phyloP scores from a whole-genome alignment of 257 asterid species.

The Scutellaria minor region DNA sequence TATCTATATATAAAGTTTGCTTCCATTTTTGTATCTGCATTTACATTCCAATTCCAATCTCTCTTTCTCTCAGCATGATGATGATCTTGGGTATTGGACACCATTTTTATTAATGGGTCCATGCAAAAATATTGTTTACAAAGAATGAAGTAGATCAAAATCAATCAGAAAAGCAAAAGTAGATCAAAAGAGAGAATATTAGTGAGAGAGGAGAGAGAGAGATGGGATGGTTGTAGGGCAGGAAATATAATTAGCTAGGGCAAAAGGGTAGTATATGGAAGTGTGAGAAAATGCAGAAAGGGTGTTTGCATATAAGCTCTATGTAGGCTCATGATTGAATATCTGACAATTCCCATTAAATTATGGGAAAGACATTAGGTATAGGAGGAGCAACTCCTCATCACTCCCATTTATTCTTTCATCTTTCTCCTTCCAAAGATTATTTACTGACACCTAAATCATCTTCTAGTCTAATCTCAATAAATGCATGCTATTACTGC shows the following conservation, averaged over 20 bases:
- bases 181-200: not conserved
- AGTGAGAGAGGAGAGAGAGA: not conserved
- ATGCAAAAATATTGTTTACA: conserved; percentile 13
- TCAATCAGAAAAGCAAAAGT: not conserved
- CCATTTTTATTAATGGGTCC: conserved; percentile 22
- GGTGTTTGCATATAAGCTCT: not conserved
- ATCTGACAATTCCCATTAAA: conserved; percentile 44
- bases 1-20: not conserved
- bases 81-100: not conserved
- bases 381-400: not conserved
- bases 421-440: not conserved
- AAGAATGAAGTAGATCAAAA: not conserved
- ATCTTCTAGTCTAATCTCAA: not conserved
- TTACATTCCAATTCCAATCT: not conserved
- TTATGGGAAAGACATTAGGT: conserved; percentile 30
- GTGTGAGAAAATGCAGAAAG: conserved; percentile 7
- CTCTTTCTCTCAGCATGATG: not conserved
- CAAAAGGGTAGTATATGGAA: conserved; percentile 26
- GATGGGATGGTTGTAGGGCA: conserved; percentile 31
- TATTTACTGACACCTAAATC: conserved; percentile 33
- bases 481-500: not conserved
- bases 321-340: conserved; percentile 48
- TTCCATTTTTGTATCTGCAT: conserved; percentile 12
- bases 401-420: conserved; percentile 10
- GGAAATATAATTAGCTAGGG: conserved; percentile 35